Base-by-base conservation (phyloP, 768 basidiomycete genomes). In the Tylopilus felleus region DNA sequence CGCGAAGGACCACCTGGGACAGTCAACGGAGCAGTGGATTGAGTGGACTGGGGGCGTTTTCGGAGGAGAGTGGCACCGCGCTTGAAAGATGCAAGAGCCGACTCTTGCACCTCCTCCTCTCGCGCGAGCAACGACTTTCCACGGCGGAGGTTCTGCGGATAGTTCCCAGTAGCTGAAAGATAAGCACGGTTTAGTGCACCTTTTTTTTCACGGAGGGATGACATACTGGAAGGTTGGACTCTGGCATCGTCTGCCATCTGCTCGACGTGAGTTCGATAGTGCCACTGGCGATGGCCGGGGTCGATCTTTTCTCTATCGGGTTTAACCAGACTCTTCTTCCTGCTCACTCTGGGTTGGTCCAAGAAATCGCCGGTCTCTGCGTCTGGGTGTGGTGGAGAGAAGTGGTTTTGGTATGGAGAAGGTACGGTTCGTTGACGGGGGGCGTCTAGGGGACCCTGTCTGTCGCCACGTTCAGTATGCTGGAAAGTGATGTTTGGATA, bases 241-340 rank as follows among this genome's bases (percentile, higher is more conserved):
- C 78, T 65, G n/a, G 83, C 79, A 64, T 89, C 84, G 52, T 86
- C 77, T 70, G 86, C 83, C 65, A 90, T 74, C 67, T 85, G 83
- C 22, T 88, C 87, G 19, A 91, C 91, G 72, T 90, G 93, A 53
- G 79, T 84, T 50, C 91, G 84, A 73, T 98, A 98, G 73, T 98
- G 89, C 86, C 88, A 98, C 64, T 94, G 86, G 47, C 93, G 82
- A 76, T 98, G 93, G 39, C 85, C 84, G 10, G 94, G 93, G 65
- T 98, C 94, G 61, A 98, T 91, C 78, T 95, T 93, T 76, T 97
- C 95, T 53, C 96, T 78, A 71, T 99, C 96, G 5, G 96, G 96
- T 52, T 80, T 77, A 49, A 98, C 90, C 17, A 99, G 79, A 67
- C 87, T 90, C 79, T 94, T 95, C 79, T 97, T 98, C 67, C 97